Base-by-base conservation (phyloP, 192 early-diverging fungal species). In the Gryganskiella cystojenkinii region DNA sequence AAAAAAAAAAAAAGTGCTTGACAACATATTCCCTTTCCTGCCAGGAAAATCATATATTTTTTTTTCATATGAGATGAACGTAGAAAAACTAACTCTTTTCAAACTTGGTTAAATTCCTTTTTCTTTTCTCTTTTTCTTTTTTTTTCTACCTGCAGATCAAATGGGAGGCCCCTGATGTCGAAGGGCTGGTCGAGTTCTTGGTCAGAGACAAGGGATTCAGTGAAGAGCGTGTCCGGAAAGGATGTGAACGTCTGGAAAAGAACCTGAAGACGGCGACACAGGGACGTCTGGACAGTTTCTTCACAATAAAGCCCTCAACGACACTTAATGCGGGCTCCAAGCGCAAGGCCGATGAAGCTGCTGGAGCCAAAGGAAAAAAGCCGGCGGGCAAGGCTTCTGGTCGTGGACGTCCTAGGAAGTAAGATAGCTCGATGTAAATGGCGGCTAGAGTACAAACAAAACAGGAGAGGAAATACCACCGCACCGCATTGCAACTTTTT, bases 201-300 rank as follows among this genome's bases (percentile, higher is more conserved):
- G 95, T 96, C 15, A 79, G 88, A n/a, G 95, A 99, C 70, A 99
- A 98, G 84, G 93, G 93, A 61, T 99, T 99, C 84, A 94, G 85
- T 68, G 96, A 98, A 82, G 96, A 98, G 33, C 89, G 96, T 35
- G 90, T 99, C 24, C 87, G 95, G 1, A 89, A 89, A 56, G 90
- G 87, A 11, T 87, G 90, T 5, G 88, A 93, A 42, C 97, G 95
- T 72, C 83, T 99, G 31, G 69, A 85, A 17, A 95, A 95, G 82
- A 85, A 91, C 22, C 56, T 88, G 17, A 91, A 90, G 28, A 85
- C 85, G 20, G 92, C 91, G n/a, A 92, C 92, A 24, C 98, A 99
- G 81, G 95, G 92, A 51, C 86, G 98, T 24, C 82, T 99, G 56
- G 95, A 96, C 56, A 85, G 88, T n/a, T 99, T 96, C 80, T 98